Base-by-base conservation (phyloP, 192 early-diverging fungal species). In the Coemansia aciculifera region DNA sequence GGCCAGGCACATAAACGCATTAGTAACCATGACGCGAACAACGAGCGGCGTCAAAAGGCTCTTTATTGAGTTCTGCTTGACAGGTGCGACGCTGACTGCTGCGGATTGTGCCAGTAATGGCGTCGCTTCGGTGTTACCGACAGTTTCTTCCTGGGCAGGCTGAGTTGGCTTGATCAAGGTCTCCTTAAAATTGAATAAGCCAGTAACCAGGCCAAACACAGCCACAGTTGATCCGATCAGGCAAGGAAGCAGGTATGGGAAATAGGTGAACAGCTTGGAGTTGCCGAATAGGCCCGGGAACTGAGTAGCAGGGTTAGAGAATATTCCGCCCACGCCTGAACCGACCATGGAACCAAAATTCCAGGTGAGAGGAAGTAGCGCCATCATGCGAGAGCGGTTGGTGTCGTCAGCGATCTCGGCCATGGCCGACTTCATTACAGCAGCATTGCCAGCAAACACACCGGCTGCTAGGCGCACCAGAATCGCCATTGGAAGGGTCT, bases 161-260 rank as follows among this genome's bases (percentile, higher is more conserved):
- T 48, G n/a, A 7, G 44, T 43, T 13, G 40, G 40, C 31, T 23
- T 56, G 10, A 12, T 13, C 12, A 68, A 64, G 2, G 90, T 86
- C 59, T 90, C 89, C 32, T 91, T 81, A 19, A 92, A 67, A 38
- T 78, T 86, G 63, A 88, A 77, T 34, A 81, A 83, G 1, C 88
- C 91, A 27, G 90, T 66, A 10, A 87, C 65, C 40, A 90, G 86
- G 1, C 90, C 90, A 46, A 87, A 64, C 3, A 87, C 19, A 17
- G 86, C 85, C 3, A 91, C 75, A 27, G 80, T 52, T 4, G 88
- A 78, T 13, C 88, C 86, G 5, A 91, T 74, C 29, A 89, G 63
- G 63, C 93, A 96, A 6, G 94, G 94, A 6, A 96, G 86, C 51
- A 92, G 86, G 65, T 95, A 97, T 1, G 93, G 93, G 66, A 87